These are phyloP conservation scores for Populus alba DNA, from an alignment of 345 rosid species.

Conservation along the genomic window DNA sequence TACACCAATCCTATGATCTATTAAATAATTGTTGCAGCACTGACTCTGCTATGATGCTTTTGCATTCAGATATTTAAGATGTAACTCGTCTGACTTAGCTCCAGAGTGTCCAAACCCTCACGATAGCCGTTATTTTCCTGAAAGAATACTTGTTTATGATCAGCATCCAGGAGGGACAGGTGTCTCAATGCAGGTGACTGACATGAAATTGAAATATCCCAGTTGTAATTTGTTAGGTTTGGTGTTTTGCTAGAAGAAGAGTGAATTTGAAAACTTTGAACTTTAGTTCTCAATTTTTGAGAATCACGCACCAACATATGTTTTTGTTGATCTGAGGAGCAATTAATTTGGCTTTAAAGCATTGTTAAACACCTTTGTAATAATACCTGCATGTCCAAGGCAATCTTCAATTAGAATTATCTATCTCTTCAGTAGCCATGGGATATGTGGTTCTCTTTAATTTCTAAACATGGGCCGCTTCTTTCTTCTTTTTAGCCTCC, in stretches of 20 bases:
- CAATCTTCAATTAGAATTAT: neutral
- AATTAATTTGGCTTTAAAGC: neutral
- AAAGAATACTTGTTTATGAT: slow-evolving; percentile 82
- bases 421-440: neutral
- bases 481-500: neutral
- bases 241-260: neutral
- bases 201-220: slow-evolving; percentile 3
- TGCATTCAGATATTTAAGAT: slow-evolving; percentile 54
- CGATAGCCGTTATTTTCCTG: slow-evolving; percentile 54
- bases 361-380: too few relatives aligned
- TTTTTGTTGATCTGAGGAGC: neutral
- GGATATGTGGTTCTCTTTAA: neutral
- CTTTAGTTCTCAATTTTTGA: neutral
- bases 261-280: neutral
- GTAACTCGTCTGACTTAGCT: slow-evolving; percentile 86
- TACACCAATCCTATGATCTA: neutral
- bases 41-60: slow-evolving; percentile 15
- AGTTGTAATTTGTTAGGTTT: neutral
- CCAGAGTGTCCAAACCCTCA: slow-evolving; percentile 80
- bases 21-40: neutral
- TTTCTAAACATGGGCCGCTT: neutral
- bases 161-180: slow-evolving; percentile 94
- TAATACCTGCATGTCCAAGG: too few relatives aligned
- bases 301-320: neutral
- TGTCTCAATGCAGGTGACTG: slow-evolving; percentile 64